Percentiles rank a stretch among this genome's conserved stretches.
phyloP scores from a whole-genome alignment of 129 eudicot species.

The Flaveria ramosissima region DNA sequence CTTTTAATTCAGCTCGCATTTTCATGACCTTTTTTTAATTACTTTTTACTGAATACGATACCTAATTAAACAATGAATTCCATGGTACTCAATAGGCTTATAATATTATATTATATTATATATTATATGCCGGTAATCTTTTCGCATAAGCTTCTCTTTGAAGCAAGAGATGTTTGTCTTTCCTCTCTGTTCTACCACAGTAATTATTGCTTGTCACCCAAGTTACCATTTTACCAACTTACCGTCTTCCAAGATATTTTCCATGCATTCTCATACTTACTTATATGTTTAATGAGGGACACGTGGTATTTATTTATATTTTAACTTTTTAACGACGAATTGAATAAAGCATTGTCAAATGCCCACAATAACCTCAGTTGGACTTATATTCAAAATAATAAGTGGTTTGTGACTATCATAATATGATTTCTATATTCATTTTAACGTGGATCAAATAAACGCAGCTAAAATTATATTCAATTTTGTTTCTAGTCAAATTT shows the following conservation, averaged over 20 bases:
- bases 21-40: conserved; percentile 40
- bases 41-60: conserved; percentile 36
- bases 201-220: conserved; percentile 39
- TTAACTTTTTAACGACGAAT: no score
- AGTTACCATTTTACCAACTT: conserved; percentile 20
- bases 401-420: no score
- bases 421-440: no score
- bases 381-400: no score
- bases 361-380: no score
- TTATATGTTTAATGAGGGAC: no score
- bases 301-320: no score
- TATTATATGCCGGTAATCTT: conserved; percentile 7
- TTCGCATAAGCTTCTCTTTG: conserved; percentile 48
- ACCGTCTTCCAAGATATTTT: not conserved
- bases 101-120: not conserved
- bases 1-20: conserved; percentile 56
- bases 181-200: conserved; percentile 27
- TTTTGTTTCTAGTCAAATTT: no score
- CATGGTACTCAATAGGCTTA: conserved; percentile 21
- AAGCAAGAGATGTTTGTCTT: conserved; percentile 90
- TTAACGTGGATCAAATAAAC: no score
- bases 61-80: conserved; percentile 24
- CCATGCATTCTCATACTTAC: not conserved
- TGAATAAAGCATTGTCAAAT: no score
- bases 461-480: no score